A percentile compares a stretch with the other conserved stretches of the same genome.
Conservation (phyloP, 2,329 filamentous ascomycete genomes). For the Alternaria sp. region DNA sequence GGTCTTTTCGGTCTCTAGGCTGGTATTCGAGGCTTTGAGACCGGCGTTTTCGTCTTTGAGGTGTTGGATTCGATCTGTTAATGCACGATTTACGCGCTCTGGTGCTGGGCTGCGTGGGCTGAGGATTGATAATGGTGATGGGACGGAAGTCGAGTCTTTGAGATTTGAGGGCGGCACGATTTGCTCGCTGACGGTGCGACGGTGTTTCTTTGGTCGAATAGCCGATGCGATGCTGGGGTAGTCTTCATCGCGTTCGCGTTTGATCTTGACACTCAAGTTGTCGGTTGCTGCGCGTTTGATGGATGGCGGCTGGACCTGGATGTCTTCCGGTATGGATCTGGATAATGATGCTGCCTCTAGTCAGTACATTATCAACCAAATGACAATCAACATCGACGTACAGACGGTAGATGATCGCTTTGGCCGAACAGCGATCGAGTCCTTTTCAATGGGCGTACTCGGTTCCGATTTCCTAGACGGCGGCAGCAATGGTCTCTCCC, state of each 20-base stretch:
- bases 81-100: slow-evolving; percentile 25
- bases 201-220: slow-evolving; percentile 23
- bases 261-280: slow-evolving; percentile 24
- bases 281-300: slow-evolving; percentile 30
- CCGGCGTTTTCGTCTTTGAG: slow-evolving; percentile 26
- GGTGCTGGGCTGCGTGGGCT: slow-evolving; percentile 25
- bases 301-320: slow-evolving; percentile 10
- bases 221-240: slow-evolving; percentile 7
- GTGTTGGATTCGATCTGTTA: slow-evolving; percentile 24
- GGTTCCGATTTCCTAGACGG: slow-evolving; percentile 28
- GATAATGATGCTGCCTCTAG: slow-evolving; percentile 11
- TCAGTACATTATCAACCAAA: slow-evolving; percentile 17
- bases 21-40: slow-evolving; percentile 12
- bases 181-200: slow-evolving; percentile 28
- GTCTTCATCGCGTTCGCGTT: slow-evolving; percentile 34
- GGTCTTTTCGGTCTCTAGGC: slow-evolving; percentile 11
- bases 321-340: slow-evolving; percentile 8
- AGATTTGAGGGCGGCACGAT: slow-evolving; percentile 18
- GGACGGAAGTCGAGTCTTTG: slow-evolving; percentile 10
- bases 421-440: slow-evolving; percentile 57
- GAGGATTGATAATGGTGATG: slow-evolving; percentile 3
- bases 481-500: slow-evolving; percentile 25
- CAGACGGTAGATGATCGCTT: slow-evolving; percentile 68
- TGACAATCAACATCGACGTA: slow-evolving; percentile 55
- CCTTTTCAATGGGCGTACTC: slow-evolving; percentile 16